Conservation (phyloP, 495 filamentous ascomycete genomes). For the Tetracladium setigerum region DNA sequence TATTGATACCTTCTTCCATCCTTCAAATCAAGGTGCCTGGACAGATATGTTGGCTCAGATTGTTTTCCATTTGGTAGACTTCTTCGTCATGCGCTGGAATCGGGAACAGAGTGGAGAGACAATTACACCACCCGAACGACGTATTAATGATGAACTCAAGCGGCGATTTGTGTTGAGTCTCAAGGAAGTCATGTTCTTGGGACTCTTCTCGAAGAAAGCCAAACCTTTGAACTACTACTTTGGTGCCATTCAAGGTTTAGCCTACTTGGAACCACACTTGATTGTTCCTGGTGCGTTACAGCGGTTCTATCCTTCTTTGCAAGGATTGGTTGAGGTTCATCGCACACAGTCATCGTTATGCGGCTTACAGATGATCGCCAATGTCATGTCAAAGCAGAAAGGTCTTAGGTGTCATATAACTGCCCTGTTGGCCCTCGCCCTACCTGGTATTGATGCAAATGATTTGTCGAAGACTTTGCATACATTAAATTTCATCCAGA, state of each 20-base stretch:
- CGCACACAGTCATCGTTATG: conserved; percentile 90
- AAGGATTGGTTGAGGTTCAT: conserved; percentile 95
- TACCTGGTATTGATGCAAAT: conserved; percentile 96
- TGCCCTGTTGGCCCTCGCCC: conserved; percentile 78
- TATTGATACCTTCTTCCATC: conserved; percentile 98
- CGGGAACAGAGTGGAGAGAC: conserved; percentile 87
- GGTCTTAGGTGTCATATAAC: conserved; percentile 95
- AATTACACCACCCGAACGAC: conserved; percentile 71
- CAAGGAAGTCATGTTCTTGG: conserved; percentile 94
- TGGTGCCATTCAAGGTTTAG: conserved; percentile 78
- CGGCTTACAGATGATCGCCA: conserved; percentile 80
- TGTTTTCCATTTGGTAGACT: conserved; percentile 87
- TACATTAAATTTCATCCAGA: conserved; percentile 89
- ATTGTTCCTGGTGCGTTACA: conserved; percentile 93
- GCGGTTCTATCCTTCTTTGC: conserved; percentile 92
- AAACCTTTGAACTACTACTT: conserved; percentile 86
- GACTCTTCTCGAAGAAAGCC: conserved; percentile 90
- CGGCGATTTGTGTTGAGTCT: conserved; percentile 84
- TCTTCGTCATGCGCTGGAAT: conserved; percentile 98
- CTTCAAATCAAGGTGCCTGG: conserved; percentile 91
- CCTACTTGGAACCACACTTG: conserved; percentile 84
- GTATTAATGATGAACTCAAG: conserved; percentile 72
- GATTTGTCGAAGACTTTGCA: conserved; percentile 94
- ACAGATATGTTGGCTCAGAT: conserved; percentile 85
- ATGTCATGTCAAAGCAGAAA: conserved; percentile 82